A percentile compares a stretch with the other conserved stretches of the same genome.
Evolutionary conservation across 2,329 filamentous ascomycete genomes (phyloP).

Genomic region (Aspergillus sp.): DNA sequence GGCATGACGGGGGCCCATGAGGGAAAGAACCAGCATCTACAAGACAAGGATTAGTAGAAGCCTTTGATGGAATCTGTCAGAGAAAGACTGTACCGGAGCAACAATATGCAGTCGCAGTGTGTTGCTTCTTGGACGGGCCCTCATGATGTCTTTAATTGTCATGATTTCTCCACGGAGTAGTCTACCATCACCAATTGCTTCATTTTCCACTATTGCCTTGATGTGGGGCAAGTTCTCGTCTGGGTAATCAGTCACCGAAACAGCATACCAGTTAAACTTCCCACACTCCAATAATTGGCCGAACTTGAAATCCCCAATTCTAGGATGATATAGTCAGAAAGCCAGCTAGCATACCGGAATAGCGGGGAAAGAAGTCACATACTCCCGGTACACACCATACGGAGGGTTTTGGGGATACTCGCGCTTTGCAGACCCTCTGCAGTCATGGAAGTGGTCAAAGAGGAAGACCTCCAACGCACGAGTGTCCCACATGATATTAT

Average conservation of each 20-base stretch:
- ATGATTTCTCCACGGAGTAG: slow-evolving; percentile 12
- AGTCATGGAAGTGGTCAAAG: neutral
- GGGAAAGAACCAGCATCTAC: slow-evolving; percentile 11
- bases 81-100: slow-evolving; percentile 7
- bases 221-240: neutral
- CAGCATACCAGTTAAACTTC: slow-evolving; percentile 1
- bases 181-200: neutral
- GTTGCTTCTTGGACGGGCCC: slow-evolving; percentile 9
- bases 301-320: slow-evolving; percentile 7
- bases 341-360: neutral
- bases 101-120: slow-evolving; percentile 9
- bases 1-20: slow-evolving; percentile 11
- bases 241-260: slow-evolving; percentile 1
- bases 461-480: slow-evolving; percentile 5
- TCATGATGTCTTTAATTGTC: slow-evolving; percentile 11
- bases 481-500: slow-evolving; percentile 1
- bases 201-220: slow-evolving; percentile 9
- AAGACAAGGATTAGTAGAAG: neutral
- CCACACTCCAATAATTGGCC: slow-evolving; percentile 1
- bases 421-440: neutral
- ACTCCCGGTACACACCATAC: slow-evolving; percentile 3
- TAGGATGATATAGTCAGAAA: neutral
- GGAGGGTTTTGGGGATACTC: neutral
- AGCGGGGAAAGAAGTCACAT: neutral
- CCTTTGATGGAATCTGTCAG: too few relatives aligned